Evolutionary conservation across 2,329 filamentous ascomycete species (phyloP).

Genomic region (Botryosphaeria agaves): DNA sequence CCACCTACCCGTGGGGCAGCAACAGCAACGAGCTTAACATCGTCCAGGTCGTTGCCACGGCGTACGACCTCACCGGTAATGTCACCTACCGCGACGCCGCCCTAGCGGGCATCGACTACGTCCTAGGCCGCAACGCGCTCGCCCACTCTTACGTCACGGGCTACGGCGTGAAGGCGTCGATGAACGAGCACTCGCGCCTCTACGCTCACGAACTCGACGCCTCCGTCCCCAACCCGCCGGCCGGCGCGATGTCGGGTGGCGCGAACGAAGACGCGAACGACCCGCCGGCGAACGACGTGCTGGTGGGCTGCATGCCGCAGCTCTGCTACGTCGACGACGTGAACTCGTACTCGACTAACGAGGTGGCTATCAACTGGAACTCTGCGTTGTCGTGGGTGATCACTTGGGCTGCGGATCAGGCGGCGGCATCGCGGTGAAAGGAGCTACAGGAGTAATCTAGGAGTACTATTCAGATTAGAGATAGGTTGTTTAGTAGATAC

Average conservation of each 20-base stretch:
- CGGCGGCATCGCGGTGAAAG: not conserved
- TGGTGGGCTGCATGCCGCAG: slow-evolving; percentile 3
- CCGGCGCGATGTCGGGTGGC: slow-evolving; percentile 3
- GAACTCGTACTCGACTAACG: slow-evolving; percentile 3
- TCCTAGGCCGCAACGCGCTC: slow-evolving; percentile 4
- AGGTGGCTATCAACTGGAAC: slow-evolving; percentile 5
- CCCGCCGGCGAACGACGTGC: slow-evolving; percentile 4
- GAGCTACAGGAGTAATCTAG: not conserved
- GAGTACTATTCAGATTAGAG: too few relatives aligned
- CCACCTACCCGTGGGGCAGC: slow-evolving; percentile 3
- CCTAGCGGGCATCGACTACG: slow-evolving; percentile 4
- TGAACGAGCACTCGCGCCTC: slow-evolving; percentile 3
- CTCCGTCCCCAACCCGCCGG: slow-evolving; percentile 1
- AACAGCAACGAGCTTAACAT: slow-evolving; percentile 5
- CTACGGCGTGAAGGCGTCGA: slow-evolving; percentile 4
- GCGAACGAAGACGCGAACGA: slow-evolving; percentile 3
- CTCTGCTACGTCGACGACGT: slow-evolving; percentile 4
- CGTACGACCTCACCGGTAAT: slow-evolving; percentile 3
- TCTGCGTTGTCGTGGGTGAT: slow-evolving; percentile 3
- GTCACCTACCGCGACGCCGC: slow-evolving; percentile 2
- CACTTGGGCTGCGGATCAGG: slow-evolving; percentile 3
- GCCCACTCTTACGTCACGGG: slow-evolving; percentile 4
- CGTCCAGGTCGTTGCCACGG: slow-evolving; percentile 4
- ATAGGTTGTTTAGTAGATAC: too few relatives aligned
- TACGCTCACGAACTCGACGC: slow-evolving; percentile 3